Conservation (phyloP, 2,329 filamentous ascomycete species). For the Sclerotinia glacialis region DNA sequence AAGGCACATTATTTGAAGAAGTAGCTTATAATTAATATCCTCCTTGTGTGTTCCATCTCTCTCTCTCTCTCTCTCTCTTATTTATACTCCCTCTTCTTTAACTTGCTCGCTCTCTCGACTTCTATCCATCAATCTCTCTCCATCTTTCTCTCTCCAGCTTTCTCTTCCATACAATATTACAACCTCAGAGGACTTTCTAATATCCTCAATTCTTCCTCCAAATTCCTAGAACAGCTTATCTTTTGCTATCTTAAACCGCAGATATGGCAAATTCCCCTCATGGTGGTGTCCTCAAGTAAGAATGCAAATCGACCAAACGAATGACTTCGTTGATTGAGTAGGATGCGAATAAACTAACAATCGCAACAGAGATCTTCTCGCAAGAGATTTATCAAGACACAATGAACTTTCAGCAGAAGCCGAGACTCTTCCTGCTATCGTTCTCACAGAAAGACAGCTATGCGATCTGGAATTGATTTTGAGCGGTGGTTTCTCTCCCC, state of each 20-base stretch:
- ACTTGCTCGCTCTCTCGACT: background rate
- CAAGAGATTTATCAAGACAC: constrained; percentile 82
- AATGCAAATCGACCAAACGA: background rate
- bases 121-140: background rate
- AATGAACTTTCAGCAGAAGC: constrained; percentile 78
- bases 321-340: background rate
- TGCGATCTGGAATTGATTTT: constrained; percentile 97
- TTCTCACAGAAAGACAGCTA: constrained; percentile 88
- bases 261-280: constrained; percentile 71
- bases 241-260: constrained; percentile 18
- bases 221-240: background rate
- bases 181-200: background rate
- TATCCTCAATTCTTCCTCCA: constrained; percentile 13
- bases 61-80: constrained; percentile 6
- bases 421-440: constrained; percentile 78
- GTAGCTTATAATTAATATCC: background rate
- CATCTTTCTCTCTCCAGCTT: constrained; percentile 17
- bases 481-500: constrained; percentile 94
- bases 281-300: constrained; percentile 84
- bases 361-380: constrained; percentile 68
- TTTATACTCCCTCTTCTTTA: background rate
- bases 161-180: background rate
- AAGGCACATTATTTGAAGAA: background rate
- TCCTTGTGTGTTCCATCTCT: background rate
- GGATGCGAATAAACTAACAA: constrained; percentile 17